Percentiles rank a stretch among this genome's conserved stretches.
phyloP scores from a whole-genome alignment of 2,329 filamentous ascomycete genomes.

The Capronia epimyces region DNA sequence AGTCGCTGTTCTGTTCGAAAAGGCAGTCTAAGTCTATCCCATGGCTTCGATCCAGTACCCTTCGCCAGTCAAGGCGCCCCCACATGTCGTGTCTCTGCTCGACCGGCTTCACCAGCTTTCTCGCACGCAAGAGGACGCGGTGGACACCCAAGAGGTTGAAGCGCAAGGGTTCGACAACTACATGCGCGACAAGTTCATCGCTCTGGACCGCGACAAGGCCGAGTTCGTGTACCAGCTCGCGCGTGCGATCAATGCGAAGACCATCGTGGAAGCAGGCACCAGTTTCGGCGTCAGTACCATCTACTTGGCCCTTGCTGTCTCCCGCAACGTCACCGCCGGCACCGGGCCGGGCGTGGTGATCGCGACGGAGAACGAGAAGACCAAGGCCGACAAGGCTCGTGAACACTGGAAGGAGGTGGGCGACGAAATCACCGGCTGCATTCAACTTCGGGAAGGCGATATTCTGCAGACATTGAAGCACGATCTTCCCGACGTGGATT shows the following conservation, averaged over 20 bases:
- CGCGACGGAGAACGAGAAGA: conserved; percentile 37
- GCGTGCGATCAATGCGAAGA: conserved; percentile 32
- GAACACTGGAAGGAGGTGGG: conserved; percentile 36
- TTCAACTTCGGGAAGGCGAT: conserved; percentile 40
- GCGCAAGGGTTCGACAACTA: conserved; percentile 12
- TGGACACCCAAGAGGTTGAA: not conserved
- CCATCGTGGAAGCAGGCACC: conserved; percentile 40
- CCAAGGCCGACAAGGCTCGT: conserved; percentile 33
- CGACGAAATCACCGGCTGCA: conserved; percentile 30
- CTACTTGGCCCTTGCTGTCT: conserved; percentile 39
- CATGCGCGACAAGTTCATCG: conserved; percentile 39
- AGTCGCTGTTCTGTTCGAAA: no score
- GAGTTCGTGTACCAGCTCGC: conserved; percentile 36
- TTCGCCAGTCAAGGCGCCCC: conserved; percentile 6
- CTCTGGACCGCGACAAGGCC: conserved; percentile 39
- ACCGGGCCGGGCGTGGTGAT: conserved; percentile 32
- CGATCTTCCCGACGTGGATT: conserved; percentile 32
- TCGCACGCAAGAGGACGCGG: conserved; percentile 3
- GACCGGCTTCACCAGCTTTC: conserved; percentile 10
- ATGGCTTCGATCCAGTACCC: not conserved
- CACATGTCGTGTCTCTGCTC: conserved; percentile 1
- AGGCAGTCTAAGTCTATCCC: no score
- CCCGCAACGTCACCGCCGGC: conserved; percentile 12
- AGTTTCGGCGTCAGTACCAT: conserved; percentile 42
- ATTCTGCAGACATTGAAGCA: conserved; percentile 37